Evolutionary conservation across 1,139 yeast species (phyloP).

Genomic region (Magnusiomyces clavatus): DNA sequence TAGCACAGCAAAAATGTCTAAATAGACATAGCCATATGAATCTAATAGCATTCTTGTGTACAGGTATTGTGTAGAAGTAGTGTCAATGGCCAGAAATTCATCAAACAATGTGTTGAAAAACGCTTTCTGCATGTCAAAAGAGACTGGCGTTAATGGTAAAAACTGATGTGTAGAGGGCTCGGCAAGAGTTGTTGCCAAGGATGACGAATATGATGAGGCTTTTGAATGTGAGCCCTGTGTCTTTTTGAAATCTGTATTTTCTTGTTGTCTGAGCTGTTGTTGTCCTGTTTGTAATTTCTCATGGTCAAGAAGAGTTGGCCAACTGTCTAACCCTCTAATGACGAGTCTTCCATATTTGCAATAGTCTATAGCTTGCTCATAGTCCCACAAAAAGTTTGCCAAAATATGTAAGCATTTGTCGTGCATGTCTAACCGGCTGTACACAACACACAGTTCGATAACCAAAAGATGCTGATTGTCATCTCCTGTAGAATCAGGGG

Average conservation of each 20-base stretch:
- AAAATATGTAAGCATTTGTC: conserved; percentile 31
- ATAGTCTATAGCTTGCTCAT: conserved; percentile 30
- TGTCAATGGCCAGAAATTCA: conserved; percentile 25
- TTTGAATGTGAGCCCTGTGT: not conserved
- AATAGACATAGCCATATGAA: conserved; percentile 24
- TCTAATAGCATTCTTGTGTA: conserved; percentile 27
- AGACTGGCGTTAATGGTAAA: not conserved
- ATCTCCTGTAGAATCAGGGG: conserved; percentile 15
- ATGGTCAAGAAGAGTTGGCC: not conserved
- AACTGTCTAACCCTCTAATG: not conserved
- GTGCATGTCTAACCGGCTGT: conserved; percentile 30
- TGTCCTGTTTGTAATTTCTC: not conserved
- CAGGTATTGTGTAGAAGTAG: conserved; percentile 19
- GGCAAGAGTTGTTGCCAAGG: not conserved
- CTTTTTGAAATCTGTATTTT: not conserved
- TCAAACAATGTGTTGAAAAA: conserved; percentile 25
- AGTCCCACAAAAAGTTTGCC: conserved; percentile 29
- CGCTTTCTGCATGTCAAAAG: conserved; percentile 9
- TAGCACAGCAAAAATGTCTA: conserved; percentile 28
- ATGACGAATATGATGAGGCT: conserved; percentile 1
- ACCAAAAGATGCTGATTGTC: conserved; percentile 16
- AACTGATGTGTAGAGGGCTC: no score
- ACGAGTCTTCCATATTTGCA: conserved; percentile 24
- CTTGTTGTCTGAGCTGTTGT: not conserved
- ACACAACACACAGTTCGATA: conserved; percentile 31